Base-by-base conservation (phyloP, 176 grass and related monocot genomes). In the Bromus sterilis region DNA sequence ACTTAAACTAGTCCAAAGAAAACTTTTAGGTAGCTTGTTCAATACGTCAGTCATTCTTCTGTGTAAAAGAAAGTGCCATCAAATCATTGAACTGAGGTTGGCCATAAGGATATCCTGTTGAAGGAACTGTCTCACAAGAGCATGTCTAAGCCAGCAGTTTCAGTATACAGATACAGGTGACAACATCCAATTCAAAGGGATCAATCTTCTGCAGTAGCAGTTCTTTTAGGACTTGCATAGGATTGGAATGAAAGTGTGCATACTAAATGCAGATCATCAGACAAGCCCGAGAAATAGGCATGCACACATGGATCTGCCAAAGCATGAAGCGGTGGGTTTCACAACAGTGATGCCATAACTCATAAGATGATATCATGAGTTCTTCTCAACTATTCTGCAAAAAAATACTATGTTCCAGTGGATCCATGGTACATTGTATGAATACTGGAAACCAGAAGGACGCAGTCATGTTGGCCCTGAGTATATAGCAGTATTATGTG, bases 51-150 rank as follows among this genome's bases (percentile, higher is more conserved):
- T 15, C 28, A 74, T 57, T 42, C 32, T 80, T 79, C 86, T 64
- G 66, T 51, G 69, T 76, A 80, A 13, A 41, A 81, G 43, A 58
- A 56, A 71, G 56, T 1, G 0, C 14, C 16, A 35, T 67, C 28
- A 66, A 29, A 79, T 46, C 37, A 88, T 83, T 46, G 78, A 74
- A 75, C 58, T 74, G 46, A 60, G 60, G 12, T 68, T 76, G 39
- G 78, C 12, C 35, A 56, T 55, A 70, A 74, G 23, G 12, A 71
- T 63, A 62, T 43, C n/a, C 40, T 87, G 32, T 51, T 35, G 30
- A 35, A 56, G 34, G 11, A 78, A 32, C 23, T 31, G 12, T 79
- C 14, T 59, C 74, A 67, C 43, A 84, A 28, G 48, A 80, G 16
- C 68, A 78, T 88, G 7, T 75, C n/a, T 74, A 60, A 67, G 24